Percentiles rank a stretch among this genome's conserved stretches.
These are phyloP conservation scores for Vitis rupestris DNA, from an alignment of 164 flowering plant species.

Conservation along the genomic window DNA sequence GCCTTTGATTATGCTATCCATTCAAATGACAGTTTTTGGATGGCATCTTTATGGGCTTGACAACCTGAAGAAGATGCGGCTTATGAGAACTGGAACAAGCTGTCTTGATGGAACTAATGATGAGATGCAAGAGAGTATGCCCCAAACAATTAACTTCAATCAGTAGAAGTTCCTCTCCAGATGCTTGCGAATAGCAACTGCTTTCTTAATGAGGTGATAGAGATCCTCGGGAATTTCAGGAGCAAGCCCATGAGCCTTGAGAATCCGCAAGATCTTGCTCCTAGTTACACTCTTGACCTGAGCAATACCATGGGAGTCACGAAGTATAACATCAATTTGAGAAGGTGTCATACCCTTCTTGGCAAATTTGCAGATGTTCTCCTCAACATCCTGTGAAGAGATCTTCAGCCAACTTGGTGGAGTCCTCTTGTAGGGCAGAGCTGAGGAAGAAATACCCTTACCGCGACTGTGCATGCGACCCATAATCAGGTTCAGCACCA, in stretches of 20 bases:
- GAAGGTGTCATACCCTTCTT: conserved; percentile 56
- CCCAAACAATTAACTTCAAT: too few species aligned
- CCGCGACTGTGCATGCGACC: too few species aligned
- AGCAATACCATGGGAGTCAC: conserved; percentile 50
- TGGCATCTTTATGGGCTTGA: too few species aligned
- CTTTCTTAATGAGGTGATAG: conserved; percentile 50
- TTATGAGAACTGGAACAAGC: too few species aligned
- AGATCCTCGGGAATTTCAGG: conserved; percentile 55
- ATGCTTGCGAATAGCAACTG: conserved; percentile 45
- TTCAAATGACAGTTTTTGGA: too few species aligned
- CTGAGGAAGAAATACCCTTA: conserved; percentile 55
- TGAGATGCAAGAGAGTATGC: too few species aligned
- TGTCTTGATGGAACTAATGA: too few species aligned
- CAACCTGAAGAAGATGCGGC: too few species aligned
- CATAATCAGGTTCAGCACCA: too few species aligned
- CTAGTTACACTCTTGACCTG: conserved; percentile 41
- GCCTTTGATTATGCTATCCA: too few species aligned
- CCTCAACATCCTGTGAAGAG: conserved; percentile 44
- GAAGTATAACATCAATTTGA: conserved; percentile 48
- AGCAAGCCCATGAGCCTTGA: conserved; percentile 50
- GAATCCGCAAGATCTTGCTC: conserved; percentile 38
- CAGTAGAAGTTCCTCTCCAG: conserved; percentile 54
- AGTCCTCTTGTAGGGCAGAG: conserved; percentile 49
- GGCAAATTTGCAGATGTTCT: conserved; percentile 49
- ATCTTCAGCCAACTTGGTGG: conserved; percentile 51